Base-by-base conservation (phyloP, 805 yeast genomes). In the Saccharomycopsis selenospora region DNA sequence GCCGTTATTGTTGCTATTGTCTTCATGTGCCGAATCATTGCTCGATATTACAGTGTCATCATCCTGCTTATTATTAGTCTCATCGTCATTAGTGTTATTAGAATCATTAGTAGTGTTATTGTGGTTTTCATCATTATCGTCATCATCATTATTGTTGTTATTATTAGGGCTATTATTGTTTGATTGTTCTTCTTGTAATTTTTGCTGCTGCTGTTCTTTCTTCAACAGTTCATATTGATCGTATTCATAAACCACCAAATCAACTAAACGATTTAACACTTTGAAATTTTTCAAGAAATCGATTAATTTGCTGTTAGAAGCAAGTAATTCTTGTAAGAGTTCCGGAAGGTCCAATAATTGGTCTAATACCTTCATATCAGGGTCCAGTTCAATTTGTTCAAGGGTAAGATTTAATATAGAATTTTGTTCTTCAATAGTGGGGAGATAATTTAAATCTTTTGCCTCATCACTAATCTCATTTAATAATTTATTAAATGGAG, bases 231-330 rank as follows among this genome's bases (percentile, higher is more conserved):
- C 63, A 33, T 55, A 57, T 18, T 61, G 59, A 24, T 65, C 59
- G n/a, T 59, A 61, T 36, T 68, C 72, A 18, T 64, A 61, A 11
- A 79, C 78, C 38, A 89, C 75, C 57, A 78, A 80, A 36, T 82
- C 79, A 26, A 91, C 78, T 50, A 91, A 72, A 49, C 79, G 45
- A 36, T 49, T 73, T 51, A 91, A 63, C 13, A 87, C 78, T 46
- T 80, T 85, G 13, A 93, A 89, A 59, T 85, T 86, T 54, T 91
- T 74, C 48, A 93, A 69, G 58, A 82, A 82, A 58, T 88, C 93
- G 36, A 90, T 71, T 44, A 93, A 72, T 60, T 84, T 82, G 41
- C 82, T 73, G 62, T 85, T 85, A 17, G 88, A 80, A 20, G 83
- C 77, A 54, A 82, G 66, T 30, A 87, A 67, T 61, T 86, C 93